Base-by-base conservation (phyloP, 768 basidiomycete genomes). In the Boletellus sp. region DNA sequence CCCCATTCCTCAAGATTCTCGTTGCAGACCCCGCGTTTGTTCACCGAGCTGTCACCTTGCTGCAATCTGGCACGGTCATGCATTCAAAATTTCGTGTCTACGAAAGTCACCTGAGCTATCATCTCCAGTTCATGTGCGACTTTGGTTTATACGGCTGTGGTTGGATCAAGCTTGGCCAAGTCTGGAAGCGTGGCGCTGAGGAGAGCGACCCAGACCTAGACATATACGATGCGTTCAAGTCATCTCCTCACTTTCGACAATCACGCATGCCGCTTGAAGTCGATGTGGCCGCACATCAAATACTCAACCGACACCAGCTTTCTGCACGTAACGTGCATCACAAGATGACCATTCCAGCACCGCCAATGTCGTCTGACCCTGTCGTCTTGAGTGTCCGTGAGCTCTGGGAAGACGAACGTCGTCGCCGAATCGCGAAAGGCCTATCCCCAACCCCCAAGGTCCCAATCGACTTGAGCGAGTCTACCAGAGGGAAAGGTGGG, bases 391-490 rank as follows among this genome's bases (percentile, higher is more conserved):
- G 91, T 60, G 88, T 98, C 40, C 84, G 90, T 54, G 95, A 97
- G 68, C 75, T 99, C 2, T 99, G 95, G 95, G 90, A 94, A 44
- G 94, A 97, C 59, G 95, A 99, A 70, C 81, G 88, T n/a, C 75
- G 76, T 11, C 80, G 93, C 9, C 77, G 94, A 17, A 65, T 68
- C 22, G 75, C 74, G 4, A 79, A 76, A 31, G 92, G 92, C 1
- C 74, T 94, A 31, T 62, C 79, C 51, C 83, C 92, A 6, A 80
- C 87, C 16, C 87, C 88, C 12, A 79, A 79, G 37, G 73, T 92
- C 48, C 89, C 91, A 12, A 67, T 80, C 31, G 85, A 87, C 63
- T 78, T 76, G 45, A 87, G 82, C 59, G 85, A 80, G 52, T 76
- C 78, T 6, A 79, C 77, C 6, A 75, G 88, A 65, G 77, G 69